A percentile compares a stretch with the other conserved stretches of the same genome.
Evolutionary conservation across 495 filamentous ascomycete species (phyloP).

Genomic region (Talaromyces trachyspermus): DNA sequence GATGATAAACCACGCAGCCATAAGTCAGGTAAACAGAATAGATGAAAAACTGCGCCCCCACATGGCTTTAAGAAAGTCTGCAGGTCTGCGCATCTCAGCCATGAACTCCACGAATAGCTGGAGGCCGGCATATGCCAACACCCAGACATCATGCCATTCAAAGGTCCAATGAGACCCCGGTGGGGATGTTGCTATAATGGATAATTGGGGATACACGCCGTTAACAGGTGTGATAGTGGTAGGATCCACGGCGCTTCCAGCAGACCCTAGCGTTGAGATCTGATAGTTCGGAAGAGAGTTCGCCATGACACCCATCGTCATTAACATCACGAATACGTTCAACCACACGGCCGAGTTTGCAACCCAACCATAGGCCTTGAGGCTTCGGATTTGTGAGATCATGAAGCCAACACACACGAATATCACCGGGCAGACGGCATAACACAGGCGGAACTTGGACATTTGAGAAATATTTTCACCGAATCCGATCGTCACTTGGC

Average conservation of each 20-base stretch:
- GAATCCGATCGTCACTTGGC: constrained; percentile 45
- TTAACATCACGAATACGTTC: constrained; percentile 21
- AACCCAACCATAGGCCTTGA: constrained; percentile 21
- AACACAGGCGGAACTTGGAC: constrained; percentile 36
- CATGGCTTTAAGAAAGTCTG: constrained; percentile 56
- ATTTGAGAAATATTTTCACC: constrained; percentile 29
- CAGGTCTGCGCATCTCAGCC: constrained; percentile 56
- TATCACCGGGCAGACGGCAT: constrained; percentile 41
- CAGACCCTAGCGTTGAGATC: constrained; percentile 12
- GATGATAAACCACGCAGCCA: constrained; percentile 49
- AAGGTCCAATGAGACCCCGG: constrained; percentile 11
- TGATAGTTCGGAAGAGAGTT: constrained; percentile 39
- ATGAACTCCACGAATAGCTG: constrained; percentile 58
- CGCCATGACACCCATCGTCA: constrained; percentile 42
- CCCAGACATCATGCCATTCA: constrained; percentile 10
- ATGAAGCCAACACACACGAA: constrained; percentile 38
- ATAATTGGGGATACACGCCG: constrained; percentile 8
- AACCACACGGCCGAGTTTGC: constrained; percentile 20
- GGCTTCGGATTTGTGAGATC: constrained; percentile 34
- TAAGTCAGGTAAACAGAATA: constrained; percentile 46
- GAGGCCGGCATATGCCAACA: constrained; percentile 50
- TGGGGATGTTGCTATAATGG: constrained; percentile 16
- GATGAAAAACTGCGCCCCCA: constrained; percentile 47
- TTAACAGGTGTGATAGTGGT: constrained; percentile 12
- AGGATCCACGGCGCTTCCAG: constrained; percentile 10